Conservation (phyloP, 768 basidiomycete genomes). For the Calocybe cyanea region DNA sequence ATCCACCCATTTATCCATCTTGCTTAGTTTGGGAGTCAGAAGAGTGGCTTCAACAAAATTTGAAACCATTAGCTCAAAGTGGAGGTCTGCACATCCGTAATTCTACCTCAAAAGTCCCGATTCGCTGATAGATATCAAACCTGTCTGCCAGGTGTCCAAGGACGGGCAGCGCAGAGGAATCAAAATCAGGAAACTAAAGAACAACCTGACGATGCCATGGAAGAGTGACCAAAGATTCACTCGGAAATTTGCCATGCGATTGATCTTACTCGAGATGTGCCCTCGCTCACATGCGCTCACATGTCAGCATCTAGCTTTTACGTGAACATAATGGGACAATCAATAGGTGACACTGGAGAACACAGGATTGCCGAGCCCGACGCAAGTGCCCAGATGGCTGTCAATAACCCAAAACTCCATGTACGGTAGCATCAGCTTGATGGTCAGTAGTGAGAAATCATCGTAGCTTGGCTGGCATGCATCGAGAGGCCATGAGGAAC, state of each 20-base stretch:
- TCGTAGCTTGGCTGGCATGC: neutral
- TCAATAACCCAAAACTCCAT: neutral
- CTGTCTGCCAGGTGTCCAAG: conserved; percentile 46
- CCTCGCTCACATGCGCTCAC: conserved; percentile 8
- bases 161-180: conserved; percentile 34
- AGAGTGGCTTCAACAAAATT: conserved; percentile 84
- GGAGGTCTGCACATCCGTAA: conserved; percentile 51
- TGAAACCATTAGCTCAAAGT: conserved; percentile 71
- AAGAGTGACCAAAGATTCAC: conserved; percentile 43
- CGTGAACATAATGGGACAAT: conserved; percentile 6
- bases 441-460: neutral
- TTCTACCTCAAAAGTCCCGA: conserved; percentile 5
- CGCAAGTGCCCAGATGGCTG: conserved; percentile 1
- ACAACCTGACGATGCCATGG: conserved; percentile 55
- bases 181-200: conserved; percentile 26
- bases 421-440: neutral
- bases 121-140: conserved; percentile 3
- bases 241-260: conserved; percentile 7
- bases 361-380: conserved; percentile 4
- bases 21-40: conserved; percentile 92
- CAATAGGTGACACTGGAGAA: neutral
- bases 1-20: neutral
- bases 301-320: conserved; percentile 8
- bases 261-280: conserved; percentile 9
- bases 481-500: neutral